Evolutionary conservation across 257 asterid species (phyloP).

Genomic region (Nicotiana obtusifolia): DNA sequence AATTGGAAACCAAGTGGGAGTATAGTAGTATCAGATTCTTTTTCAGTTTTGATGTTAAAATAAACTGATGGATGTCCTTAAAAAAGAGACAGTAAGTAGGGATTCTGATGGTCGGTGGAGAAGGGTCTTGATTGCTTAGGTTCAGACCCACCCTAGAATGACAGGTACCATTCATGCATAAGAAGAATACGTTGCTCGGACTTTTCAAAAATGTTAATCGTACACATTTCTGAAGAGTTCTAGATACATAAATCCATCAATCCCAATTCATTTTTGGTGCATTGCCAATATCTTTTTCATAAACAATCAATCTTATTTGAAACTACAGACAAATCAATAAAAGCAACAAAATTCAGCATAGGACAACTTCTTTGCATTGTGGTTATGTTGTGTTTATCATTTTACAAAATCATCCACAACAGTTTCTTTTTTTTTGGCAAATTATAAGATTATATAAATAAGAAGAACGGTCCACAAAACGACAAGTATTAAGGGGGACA

Average conservation of each 20-base stretch:
- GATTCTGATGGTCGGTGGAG: not conserved
- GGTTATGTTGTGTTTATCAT: not conserved
- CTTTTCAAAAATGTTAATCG: too few relatives aligned
- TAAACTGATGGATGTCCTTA: constrained; percentile 14
- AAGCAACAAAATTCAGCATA: not conserved
- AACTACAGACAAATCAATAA: not conserved
- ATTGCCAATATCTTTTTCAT: not conserved
- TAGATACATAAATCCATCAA: not conserved
- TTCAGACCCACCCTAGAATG: constrained; percentile 19
- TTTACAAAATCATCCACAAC: not conserved
- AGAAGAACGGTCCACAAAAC: too few relatives aligned
- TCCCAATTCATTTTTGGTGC: constrained; percentile 10
- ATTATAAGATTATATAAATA: too few relatives aligned
- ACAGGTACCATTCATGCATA: constrained; percentile 17
- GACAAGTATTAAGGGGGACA: too few relatives aligned
- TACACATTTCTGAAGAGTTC: too few relatives aligned
- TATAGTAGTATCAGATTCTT: constrained; percentile 4
- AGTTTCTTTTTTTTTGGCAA: too few relatives aligned
- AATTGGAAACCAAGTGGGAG: not conserved
- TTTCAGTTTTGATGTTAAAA: constrained; percentile 12
- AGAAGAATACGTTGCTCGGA: not conserved
- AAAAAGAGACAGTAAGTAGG: constrained; percentile 22
- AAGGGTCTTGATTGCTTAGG: constrained; percentile 14
- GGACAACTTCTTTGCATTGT: not conserved
- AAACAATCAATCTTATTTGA: not conserved